These are phyloP conservation scores for Phyllosticta citriasiana DNA, from an alignment of 2,329 filamentous ascomycete genomes.

Conservation along the genomic window DNA sequence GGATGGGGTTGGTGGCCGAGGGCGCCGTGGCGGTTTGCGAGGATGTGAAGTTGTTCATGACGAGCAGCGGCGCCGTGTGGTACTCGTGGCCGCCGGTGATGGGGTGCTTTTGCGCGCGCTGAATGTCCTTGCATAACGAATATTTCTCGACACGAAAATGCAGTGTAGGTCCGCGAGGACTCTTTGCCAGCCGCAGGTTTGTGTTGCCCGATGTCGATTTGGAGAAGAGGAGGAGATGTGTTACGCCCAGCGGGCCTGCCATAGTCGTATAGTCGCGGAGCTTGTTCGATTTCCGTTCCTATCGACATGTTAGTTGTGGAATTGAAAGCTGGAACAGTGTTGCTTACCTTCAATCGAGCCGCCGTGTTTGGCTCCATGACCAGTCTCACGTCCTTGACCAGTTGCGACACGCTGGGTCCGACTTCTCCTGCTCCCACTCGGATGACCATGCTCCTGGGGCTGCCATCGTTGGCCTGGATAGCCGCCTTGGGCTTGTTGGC, in stretches of 20 bases:
- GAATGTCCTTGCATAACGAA: conserved; percentile 83
- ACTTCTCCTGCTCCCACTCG: conserved; percentile 91
- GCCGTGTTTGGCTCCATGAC: conserved; percentile 98
- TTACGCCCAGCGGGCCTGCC: conserved; percentile 87
- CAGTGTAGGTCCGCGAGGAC: conserved; percentile 82
- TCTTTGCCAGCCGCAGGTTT: conserved; percentile 77
- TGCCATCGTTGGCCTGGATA: conserved; percentile 52
- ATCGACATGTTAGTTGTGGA: neutral
- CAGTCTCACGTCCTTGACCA: conserved; percentile 79
- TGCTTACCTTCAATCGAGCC: conserved; percentile 59
- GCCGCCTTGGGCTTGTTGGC: conserved; percentile 46
- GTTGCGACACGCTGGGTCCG: conserved; percentile 79
- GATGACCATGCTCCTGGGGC: conserved; percentile 97
- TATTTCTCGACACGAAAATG: conserved; percentile 94
- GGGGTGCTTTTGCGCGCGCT: conserved; percentile 72
- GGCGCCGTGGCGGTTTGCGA: conserved; percentile 29
- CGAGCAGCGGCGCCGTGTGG: conserved; percentile 70
- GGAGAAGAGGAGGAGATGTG: conserved; percentile 87
- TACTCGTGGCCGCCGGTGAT: conserved; percentile 72
- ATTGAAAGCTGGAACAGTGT: neutral
- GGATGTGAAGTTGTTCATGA: conserved; percentile 96
- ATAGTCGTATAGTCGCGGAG: conserved; percentile 90
- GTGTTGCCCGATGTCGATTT: conserved; percentile 83
- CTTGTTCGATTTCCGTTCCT: conserved; percentile 77
- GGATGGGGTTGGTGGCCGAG: conserved; percentile 51